Base-by-base conservation (phyloP, 2,329 filamentous ascomycete species). In the Lachnellula suecica region DNA sequence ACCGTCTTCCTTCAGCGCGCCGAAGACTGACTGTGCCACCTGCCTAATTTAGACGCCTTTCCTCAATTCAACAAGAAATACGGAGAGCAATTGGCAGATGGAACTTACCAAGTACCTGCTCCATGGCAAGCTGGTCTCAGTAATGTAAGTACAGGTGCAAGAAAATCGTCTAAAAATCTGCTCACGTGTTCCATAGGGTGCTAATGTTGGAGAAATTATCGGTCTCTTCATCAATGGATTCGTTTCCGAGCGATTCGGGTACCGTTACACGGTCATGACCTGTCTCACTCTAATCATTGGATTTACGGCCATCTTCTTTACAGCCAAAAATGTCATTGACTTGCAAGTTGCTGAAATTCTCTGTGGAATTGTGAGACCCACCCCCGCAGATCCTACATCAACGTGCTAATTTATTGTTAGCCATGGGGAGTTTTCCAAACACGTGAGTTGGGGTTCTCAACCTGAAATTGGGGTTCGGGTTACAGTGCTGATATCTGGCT, bases 291-390 rank as follows among this genome's bases (percentile, higher is more conserved):
- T 76, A 29, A 69, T 79, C 52, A 72, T 70, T 25, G 74, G 69
- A 2, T 77, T 75, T 61, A 77, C 74, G 15, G 68, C 74, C 10
- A 75, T 79, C 52, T 76, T 77, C 62, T 79, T 79, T 68, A 77
- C 74, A 1, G 76, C 77, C 1, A 66, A 72, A 49, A 74, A 73
- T 49, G 71, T 79, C 10, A 67, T 74, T 52, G 63, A 72, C 17
- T 62, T 79, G 5, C 69, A 77, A n/a, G 72, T 75, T 2, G 77
- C 73, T 20, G 74, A 79, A 60, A 76, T 79, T 43, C 68, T 79
- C 11, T 75, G 73, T 49, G 74, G 76, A 55, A 71, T 79, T 52
- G 75, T 59, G 44, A 59, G 54, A 43, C 13, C 19, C 31, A 17
- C 9, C 51, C 37, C 34, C 10, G 10, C 17, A 22, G 1, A 8